Conservation (phyloP, 2,329 filamentous ascomycete species). For the Fusarium sterilihyphosum region DNA sequence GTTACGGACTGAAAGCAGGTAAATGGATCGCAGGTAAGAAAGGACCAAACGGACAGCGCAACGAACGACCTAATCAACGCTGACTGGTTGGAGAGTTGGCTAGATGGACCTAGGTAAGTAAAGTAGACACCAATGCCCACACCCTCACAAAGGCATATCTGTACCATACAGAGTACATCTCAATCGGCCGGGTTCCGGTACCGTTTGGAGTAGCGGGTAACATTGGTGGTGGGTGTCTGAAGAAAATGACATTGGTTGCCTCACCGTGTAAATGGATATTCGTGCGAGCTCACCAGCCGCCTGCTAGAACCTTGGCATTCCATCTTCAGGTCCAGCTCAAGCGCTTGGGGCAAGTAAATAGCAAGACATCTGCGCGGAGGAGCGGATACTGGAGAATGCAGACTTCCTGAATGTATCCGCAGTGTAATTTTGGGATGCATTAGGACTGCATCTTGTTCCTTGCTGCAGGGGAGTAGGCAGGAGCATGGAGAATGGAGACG, state of each 20-base stretch:
- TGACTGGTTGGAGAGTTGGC: constrained; percentile 36
- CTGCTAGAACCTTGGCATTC: constrained; percentile 19
- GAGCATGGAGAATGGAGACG: constrained; percentile 16
- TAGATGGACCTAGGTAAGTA: constrained; percentile 39
- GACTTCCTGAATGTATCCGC: constrained; percentile 29
- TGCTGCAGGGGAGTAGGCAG: constrained; percentile 21
- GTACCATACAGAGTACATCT: constrained; percentile 26
- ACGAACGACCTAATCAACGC: constrained; percentile 34
- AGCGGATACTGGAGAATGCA: constrained; percentile 23
- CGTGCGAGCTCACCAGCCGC: constrained; percentile 19
- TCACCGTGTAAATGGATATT: constrained; percentile 37
- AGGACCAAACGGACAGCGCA: constrained; percentile 33
- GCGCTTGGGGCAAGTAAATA: constrained; percentile 8
- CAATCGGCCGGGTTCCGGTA: constrained; percentile 42
- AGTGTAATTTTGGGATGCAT: constrained; percentile 33
- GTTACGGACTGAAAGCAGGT: constrained; percentile 21
- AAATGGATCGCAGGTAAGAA: constrained; percentile 35
- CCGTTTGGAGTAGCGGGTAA: constrained; percentile 35
- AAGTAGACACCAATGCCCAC: constrained; percentile 39
- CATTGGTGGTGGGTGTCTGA: constrained; percentile 22
- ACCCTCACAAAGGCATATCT: constrained; percentile 38
- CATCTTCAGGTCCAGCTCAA: constrained; percentile 10
- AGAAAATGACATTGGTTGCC: constrained; percentile 21
- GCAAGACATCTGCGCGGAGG: constrained; percentile 7
- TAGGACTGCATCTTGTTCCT: constrained; percentile 26